Conservation (phyloP, 306 rosid genomes). For the Mucuna pruriens region DNA sequence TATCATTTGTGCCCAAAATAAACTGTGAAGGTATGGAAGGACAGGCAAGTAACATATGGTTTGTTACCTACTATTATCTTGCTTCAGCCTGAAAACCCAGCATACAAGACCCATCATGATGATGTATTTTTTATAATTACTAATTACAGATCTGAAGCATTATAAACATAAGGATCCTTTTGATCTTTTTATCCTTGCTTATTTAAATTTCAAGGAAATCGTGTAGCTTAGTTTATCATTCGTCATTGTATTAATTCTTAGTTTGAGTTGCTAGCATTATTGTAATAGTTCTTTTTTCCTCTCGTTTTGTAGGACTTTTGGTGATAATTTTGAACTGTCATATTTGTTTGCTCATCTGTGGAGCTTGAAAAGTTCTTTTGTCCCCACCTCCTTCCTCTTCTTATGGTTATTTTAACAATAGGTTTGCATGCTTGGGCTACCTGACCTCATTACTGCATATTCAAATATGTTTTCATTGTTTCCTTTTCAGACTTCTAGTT, state of each 20-base stretch:
- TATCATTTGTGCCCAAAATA: background rate
- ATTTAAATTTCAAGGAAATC: conserved; percentile 9
- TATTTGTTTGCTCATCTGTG: background rate
- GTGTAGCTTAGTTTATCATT: conserved; percentile 9
- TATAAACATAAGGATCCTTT: conserved; percentile 16
- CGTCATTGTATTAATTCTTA: conserved; percentile 3
- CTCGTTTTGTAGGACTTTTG: background rate
- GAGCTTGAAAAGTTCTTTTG: conserved; percentile 6
- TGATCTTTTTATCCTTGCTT: background rate
- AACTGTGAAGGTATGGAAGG: background rate
- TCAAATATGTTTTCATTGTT: background rate
- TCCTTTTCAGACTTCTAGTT: conserved; percentile 22
- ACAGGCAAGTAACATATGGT: background rate
- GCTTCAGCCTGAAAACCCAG: background rate
- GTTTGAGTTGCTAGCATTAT: conserved; percentile 27
- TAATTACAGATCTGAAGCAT: background rate
- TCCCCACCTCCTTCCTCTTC: background rate
- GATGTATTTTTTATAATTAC: conserved; percentile 22
- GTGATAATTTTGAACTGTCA: conserved; percentile 11
- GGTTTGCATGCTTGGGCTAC: conserved; percentile 19
- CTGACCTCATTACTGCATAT: background rate
- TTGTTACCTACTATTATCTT: conserved; percentile 3
- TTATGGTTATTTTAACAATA: background rate
- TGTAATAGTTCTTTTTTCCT: background rate
- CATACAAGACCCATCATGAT: background rate